Conservation (phyloP, 805 yeast genomes). For the Schwanniomyces vanrijiae region DNA sequence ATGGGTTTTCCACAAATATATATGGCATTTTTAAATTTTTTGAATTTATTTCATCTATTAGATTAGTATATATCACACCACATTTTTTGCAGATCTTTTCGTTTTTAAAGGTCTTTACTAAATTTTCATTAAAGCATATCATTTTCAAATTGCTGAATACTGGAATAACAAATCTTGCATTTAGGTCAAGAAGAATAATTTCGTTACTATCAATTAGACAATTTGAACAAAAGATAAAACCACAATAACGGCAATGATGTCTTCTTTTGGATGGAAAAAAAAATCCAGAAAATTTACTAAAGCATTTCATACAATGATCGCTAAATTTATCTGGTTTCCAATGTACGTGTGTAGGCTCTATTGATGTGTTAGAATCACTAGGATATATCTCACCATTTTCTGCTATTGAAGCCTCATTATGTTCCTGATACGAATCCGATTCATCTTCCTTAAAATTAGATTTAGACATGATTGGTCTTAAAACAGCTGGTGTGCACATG, state of each 20-base stretch:
- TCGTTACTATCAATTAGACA: conserved; percentile 17
- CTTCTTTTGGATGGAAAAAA: conserved; percentile 30
- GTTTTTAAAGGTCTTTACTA: conserved; percentile 16
- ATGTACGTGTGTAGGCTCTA: conserved; percentile 51
- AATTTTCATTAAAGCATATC: conserved; percentile 1
- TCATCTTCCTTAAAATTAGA: not conserved
- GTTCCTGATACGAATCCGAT: not conserved
- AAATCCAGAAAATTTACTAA: conserved; percentile 29
- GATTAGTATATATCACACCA: conserved; percentile 21
- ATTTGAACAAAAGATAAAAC: conserved; percentile 42
- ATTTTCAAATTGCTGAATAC: conserved; percentile 20
- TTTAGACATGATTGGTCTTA: conserved; percentile 34
- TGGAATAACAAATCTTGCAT: conserved; percentile 39
- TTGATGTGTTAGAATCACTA: conserved; percentile 9
- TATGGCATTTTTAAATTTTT: conserved; percentile 11
- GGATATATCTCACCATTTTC: conserved; percentile 13
- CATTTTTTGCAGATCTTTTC: conserved; percentile 36
- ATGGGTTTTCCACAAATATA: conserved; percentile 36
- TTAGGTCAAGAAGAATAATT: conserved; percentile 20
- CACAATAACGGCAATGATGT: conserved; percentile 56
- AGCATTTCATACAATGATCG: conserved; percentile 44
- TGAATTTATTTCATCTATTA: conserved; percentile 8
- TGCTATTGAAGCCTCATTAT: not conserved
- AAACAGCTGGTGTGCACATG: conserved; percentile 52
- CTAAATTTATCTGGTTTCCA: conserved; percentile 50